Evolutionary conservation across 2,329 filamentous ascomycete genomes (phyloP).

Genomic region (Fonsecaea multimorphosa): DNA sequence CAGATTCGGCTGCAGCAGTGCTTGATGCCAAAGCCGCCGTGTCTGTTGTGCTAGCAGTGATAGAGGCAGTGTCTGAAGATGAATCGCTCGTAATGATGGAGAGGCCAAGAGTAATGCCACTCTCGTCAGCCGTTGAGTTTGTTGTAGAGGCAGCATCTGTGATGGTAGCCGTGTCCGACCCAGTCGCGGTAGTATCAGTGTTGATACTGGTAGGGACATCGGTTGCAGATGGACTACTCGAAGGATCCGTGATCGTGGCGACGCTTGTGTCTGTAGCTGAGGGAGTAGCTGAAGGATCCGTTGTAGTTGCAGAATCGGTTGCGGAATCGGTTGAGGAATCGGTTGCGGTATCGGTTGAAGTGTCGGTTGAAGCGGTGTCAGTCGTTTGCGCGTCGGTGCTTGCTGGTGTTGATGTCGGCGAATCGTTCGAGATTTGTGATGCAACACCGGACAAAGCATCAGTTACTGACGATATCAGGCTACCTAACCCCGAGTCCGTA

Average conservation of each 20-base stretch:
- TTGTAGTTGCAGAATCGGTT: background rate
- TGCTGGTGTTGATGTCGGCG: slow-evolving; percentile 20
- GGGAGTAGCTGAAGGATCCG: background rate
- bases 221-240: slow-evolving; percentile 18
- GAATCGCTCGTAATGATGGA: slow-evolving; percentile 25
- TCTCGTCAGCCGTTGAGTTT: slow-evolving; percentile 4
- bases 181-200: slow-evolving; percentile 28
- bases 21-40: slow-evolving; percentile 20
- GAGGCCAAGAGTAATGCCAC: slow-evolving; percentile 30
- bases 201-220: slow-evolving; percentile 5
- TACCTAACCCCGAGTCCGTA: slow-evolving; percentile 26
- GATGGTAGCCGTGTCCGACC: slow-evolving; percentile 18
- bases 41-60: slow-evolving; percentile 36
- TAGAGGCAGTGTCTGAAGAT: slow-evolving; percentile 27
- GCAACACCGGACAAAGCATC: slow-evolving; percentile 32
- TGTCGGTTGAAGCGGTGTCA: background rate
- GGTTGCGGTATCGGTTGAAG: slow-evolving; percentile 5
- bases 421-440: slow-evolving; percentile 24
- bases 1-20: slow-evolving; percentile 22
- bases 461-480: slow-evolving; percentile 25
- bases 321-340: slow-evolving; percentile 5
- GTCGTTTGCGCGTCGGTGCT: slow-evolving; percentile 26
- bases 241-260: background rate
- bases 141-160: slow-evolving; percentile 18
- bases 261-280: slow-evolving; percentile 12